phyloP scores from a whole-genome alignment of 495 filamentous ascomycete species.

The Penicillium canescens region DNA sequence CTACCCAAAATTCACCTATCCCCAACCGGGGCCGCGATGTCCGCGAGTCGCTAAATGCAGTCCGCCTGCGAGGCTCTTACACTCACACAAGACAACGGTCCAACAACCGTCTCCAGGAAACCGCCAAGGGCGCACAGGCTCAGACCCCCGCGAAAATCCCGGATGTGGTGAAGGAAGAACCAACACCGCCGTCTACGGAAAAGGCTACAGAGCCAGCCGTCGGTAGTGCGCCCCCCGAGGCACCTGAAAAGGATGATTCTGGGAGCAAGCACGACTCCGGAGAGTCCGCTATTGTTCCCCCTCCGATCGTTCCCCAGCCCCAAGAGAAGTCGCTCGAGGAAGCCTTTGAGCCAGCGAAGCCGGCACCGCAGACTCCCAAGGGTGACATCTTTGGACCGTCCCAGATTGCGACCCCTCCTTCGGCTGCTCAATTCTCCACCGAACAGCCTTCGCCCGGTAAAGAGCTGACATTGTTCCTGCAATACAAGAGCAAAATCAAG shows the following conservation, averaged over 20 bases:
- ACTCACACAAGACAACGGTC: conserved; percentile 64
- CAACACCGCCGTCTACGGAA: conserved; percentile 26
- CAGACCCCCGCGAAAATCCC: conserved; percentile 60
- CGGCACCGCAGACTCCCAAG: conserved; percentile 38
- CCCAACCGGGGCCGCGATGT: conserved; percentile 88
- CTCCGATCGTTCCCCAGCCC: conserved; percentile 36
- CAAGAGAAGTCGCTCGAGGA: conserved; percentile 38
- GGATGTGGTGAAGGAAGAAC: conserved; percentile 57
- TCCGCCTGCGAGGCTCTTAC: conserved; percentile 73
- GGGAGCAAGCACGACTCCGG: conserved; percentile 18
- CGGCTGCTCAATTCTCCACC: conserved; percentile 54
- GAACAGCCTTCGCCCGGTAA: conserved; percentile 79
- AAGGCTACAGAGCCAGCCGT: conserved; percentile 35
- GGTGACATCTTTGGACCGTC: conserved; percentile 26
- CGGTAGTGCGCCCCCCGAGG: conserved; percentile 40
- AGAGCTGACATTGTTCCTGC: conserved; percentile 91
- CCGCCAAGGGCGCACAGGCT: conserved; percentile 50
- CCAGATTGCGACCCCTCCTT: conserved; percentile 38
- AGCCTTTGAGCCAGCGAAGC: conserved; percentile 50
- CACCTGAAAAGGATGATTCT: background rate
- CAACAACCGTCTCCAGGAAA: conserved; percentile 54
- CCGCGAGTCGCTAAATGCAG: conserved; percentile 89
- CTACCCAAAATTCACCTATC: conserved; percentile 80
- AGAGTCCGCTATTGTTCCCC: conserved; percentile 13
- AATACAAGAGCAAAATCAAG: conserved; percentile 96